phyloP scores from a whole-genome alignment of 2,329 filamentous ascomycete genomes.

The Stagonosporopsis chrysanthemi region DNA sequence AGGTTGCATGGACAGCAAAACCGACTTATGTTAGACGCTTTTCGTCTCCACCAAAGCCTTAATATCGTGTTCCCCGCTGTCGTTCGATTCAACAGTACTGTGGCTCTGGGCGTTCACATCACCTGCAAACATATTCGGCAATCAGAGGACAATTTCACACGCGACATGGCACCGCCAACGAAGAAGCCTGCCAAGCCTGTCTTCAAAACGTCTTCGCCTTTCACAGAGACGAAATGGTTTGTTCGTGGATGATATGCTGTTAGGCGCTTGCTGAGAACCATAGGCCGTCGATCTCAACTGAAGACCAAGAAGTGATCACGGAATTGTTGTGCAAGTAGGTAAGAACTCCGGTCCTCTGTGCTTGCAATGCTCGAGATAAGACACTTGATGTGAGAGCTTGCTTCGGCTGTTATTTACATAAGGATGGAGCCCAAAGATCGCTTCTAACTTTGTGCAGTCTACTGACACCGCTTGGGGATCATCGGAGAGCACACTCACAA shows the following conservation, averaged over 20 bases:
- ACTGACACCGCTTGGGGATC: constrained; percentile 67
- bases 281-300: constrained; percentile 67
- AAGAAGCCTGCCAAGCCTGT: constrained; percentile 58
- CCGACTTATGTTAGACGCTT: not conserved
- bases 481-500: constrained; percentile 63
- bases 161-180: constrained; percentile 32
- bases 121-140: not conserved
- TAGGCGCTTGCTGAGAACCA: constrained; percentile 15
- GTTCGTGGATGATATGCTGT: constrained; percentile 16
- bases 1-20: not conserved
- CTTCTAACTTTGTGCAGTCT: constrained; percentile 57
- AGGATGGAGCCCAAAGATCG: not conserved
- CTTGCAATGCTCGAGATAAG: not conserved
- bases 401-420: not conserved
- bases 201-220: constrained; percentile 72
- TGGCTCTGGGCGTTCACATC: not conserved
- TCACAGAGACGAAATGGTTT: constrained; percentile 67
- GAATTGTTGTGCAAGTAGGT: constrained; percentile 72
- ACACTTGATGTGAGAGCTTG: not conserved
- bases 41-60: not conserved
- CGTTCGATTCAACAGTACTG: not conserved
- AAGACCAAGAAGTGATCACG: constrained; percentile 69
- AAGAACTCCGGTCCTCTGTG: constrained; percentile 1
- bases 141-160: not conserved
- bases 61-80: not conserved